These are phyloP conservation scores for Apiotrichum gamsii DNA, from an alignment of 1,284 basidiomycete species.

Conservation along the genomic window DNA sequence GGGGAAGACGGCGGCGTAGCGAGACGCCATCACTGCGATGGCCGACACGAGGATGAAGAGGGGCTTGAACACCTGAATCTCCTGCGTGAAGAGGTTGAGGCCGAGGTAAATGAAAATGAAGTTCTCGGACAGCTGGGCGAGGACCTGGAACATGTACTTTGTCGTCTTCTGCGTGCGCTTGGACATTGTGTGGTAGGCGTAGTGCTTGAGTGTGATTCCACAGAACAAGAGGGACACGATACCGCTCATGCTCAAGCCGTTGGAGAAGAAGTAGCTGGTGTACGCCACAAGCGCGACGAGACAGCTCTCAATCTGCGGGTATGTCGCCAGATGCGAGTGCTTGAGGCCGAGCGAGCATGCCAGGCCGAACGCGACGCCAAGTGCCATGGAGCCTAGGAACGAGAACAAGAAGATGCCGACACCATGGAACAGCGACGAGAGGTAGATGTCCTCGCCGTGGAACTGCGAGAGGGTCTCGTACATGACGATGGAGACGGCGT, in stretches of 20 bases:
- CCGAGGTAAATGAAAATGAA: slow-evolving; percentile 99
- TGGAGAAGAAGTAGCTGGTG: slow-evolving; percentile 98
- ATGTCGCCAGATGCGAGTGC: slow-evolving; percentile 80
- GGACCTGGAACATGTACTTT: slow-evolving; percentile 89
- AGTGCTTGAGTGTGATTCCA: slow-evolving; percentile 98
- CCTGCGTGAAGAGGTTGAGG: slow-evolving; percentile 85
- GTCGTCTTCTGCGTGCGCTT: slow-evolving; percentile 85
- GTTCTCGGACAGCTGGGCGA: slow-evolving; percentile 93
- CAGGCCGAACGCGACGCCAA: slow-evolving; percentile 87
- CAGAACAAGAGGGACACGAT: slow-evolving; percentile 98
- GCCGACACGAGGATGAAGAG: slow-evolving; percentile 87
- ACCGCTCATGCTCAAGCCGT: slow-evolving; percentile 87
- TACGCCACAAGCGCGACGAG: slow-evolving; percentile 91
- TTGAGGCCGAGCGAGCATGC: slow-evolving; percentile 87
- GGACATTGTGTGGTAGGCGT: slow-evolving; percentile 99
- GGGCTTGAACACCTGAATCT: slow-evolving; percentile 86
- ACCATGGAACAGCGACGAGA: slow-evolving; percentile 87
- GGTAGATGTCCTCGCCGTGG: slow-evolving; percentile 73
- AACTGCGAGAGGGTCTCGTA: slow-evolving; percentile 94
- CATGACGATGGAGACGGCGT: slow-evolving; percentile 99
- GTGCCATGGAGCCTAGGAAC: slow-evolving; percentile 86
- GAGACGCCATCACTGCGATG: slow-evolving; percentile 84
- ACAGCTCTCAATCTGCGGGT: slow-evolving; percentile 89
- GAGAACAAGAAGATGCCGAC: slow-evolving; percentile 93
- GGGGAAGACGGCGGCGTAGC: slow-evolving; percentile 94